These are phyloP conservation scores for Pseudogymnoascus sp. DNA, from an alignment of 2,329 filamentous ascomycete species.

Conservation along the genomic window DNA sequence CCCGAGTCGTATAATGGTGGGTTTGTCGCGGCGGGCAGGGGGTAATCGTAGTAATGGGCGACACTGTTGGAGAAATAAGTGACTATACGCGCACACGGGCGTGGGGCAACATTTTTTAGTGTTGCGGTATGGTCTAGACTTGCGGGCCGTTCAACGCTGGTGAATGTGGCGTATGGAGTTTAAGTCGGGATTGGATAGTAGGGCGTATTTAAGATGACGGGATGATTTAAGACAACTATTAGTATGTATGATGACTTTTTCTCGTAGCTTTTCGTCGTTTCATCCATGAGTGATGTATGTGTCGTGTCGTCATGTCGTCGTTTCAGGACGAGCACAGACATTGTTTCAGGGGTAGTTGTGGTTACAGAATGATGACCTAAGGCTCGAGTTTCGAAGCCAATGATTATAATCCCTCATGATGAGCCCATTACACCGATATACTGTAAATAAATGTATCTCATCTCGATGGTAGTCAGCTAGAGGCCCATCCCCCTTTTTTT, in stretches of 20 bases:
- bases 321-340: background rate
- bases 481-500: too few species aligned
- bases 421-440: background rate
- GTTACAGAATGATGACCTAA: background rate
- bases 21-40: background rate
- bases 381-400: background rate
- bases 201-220: background rate
- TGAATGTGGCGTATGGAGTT: background rate
- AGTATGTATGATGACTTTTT: background rate
- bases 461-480: too few species aligned
- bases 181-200: background rate
- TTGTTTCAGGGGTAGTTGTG: background rate
- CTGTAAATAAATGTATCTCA: too few species aligned
- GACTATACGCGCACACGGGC: too few species aligned
- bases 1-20: background rate
- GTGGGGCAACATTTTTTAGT: too few species aligned
- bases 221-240: background rate
- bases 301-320: background rate
- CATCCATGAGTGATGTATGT: background rate
- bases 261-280: background rate
- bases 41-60: too few species aligned
- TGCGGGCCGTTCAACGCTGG: too few species aligned
- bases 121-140: too few species aligned
- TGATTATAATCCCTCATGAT: background rate
- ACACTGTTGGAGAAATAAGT: too few species aligned